Base-by-base conservation (phyloP, 306 rosid genomes). In the Abrus precatorius region DNA sequence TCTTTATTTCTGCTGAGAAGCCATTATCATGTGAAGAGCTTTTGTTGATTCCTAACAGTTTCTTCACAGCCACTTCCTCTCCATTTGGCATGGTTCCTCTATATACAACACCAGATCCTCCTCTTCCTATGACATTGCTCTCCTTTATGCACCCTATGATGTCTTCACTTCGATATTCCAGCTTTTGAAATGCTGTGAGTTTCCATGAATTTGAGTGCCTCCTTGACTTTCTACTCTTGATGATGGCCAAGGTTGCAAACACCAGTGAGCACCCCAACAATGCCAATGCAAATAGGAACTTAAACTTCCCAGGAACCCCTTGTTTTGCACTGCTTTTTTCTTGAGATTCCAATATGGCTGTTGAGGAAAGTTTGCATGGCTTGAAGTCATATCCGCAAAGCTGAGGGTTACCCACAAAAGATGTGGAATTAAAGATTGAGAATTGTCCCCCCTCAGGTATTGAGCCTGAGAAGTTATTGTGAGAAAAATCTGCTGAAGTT, bases 11-110 rank as follows among this genome's bases (percentile, higher is more conserved):
- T 9, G 98, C 98, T 1, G 92, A 81, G 47, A 93, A 79, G 14
- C 98, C 98, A 75, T 88, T 88, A 78, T 93, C 94, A 81, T 93
- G 93, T 32, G 93, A 89, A 70, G 97, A 91, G 14, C 97, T 92
- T 72, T 88, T 93, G 87, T 54, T 87, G 69, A 89, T 87, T 48
- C 90, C 91, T 53, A 91, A 71, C 2, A 93, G 82, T 71, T 91
- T 93, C 80, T 93, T 93, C 79, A 93, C 92, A 0, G 98, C 98
- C 38, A 93, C 93, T 76, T 86, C 79, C 79, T 93, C 98, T 7
- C 97, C 97, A 36, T 81, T 93, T 5, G 88, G 86, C 97, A 93
- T 88, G 13, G 74, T 82, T 79, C 98, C 98, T 76, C 83, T 80
- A 77, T 90, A 93, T 5, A 93, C 98, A 76, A 89, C 79, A 28